phyloP scores from a whole-genome alignment of 768 basidiomycete species.

The Kwoniella botswanensis region DNA sequence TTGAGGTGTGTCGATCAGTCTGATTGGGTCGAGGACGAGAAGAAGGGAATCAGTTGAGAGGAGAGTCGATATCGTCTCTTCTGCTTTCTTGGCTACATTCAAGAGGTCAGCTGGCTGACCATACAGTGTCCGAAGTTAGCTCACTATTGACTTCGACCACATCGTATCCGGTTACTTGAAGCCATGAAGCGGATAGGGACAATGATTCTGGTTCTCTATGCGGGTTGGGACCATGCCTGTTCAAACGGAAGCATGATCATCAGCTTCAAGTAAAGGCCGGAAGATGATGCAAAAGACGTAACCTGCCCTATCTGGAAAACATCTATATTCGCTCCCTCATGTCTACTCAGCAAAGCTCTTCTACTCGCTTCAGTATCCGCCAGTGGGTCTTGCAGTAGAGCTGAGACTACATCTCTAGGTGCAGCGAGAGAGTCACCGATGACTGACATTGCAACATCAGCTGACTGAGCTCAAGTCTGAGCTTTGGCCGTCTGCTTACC shows the following conservation, averaged over 20 bases:
- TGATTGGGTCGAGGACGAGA: constrained; percentile 52
- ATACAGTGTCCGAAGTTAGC: constrained; percentile 2
- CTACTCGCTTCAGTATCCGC: constrained; percentile 28
- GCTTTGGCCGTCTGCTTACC: constrained; percentile 10
- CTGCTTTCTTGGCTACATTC: constrained; percentile 14
- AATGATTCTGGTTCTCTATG: constrained; percentile 22
- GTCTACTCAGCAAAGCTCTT: constrained; percentile 30
- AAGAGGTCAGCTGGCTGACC: background rate
- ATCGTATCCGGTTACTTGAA: constrained; percentile 33
- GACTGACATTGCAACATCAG: constrained; percentile 26
- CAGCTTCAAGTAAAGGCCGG: background rate
- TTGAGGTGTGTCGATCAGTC: constrained; percentile 31
- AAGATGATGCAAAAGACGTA: no score
- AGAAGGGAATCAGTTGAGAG: constrained; percentile 38
- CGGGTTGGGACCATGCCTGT: constrained; percentile 6
- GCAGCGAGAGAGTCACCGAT: constrained; percentile 39
- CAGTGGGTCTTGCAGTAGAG: constrained; percentile 51
- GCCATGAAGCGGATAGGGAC: constrained; percentile 41
- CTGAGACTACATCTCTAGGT: constrained; percentile 44
- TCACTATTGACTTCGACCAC: constrained; percentile 40
- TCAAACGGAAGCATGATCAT: background rate
- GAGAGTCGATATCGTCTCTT: constrained; percentile 18
- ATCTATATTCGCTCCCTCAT: constrained; percentile 24
- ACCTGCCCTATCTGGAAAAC: constrained; percentile 28
- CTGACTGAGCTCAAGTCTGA: background rate